Evolutionary conservation across 352 stramenopile species (phyloP).

Genomic region (Phytophthora citricola): DNA sequence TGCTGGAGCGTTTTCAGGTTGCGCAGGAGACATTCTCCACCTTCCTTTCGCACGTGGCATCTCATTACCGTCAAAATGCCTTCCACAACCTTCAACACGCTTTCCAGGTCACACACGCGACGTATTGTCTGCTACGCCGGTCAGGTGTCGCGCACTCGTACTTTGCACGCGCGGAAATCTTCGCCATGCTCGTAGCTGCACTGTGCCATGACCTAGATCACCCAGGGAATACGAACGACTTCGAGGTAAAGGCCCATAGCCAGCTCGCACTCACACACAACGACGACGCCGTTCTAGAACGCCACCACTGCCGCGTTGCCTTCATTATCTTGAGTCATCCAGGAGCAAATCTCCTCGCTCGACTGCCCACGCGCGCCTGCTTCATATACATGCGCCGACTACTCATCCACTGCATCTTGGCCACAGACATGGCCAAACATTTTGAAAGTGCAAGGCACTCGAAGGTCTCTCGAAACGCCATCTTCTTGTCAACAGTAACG

Average conservation of each 20-base stretch:
- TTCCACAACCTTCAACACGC: constrained; percentile 85
- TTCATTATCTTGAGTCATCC: constrained; percentile 73
- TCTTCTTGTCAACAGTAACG: constrained; percentile 25
- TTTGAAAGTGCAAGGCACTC: constrained; percentile 74
- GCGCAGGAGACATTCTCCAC: constrained; percentile 55
- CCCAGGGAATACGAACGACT: constrained; percentile 85
- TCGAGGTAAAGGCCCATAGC: constrained; percentile 76
- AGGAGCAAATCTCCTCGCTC: constrained; percentile 67
- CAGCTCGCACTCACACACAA: constrained; percentile 85
- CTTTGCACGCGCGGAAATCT: constrained; percentile 59
- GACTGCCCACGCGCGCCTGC: constrained; percentile 45
- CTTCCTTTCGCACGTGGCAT: constrained; percentile 65
- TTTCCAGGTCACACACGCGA: constrained; percentile 70
- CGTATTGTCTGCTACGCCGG: constrained; percentile 55
- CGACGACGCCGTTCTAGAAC: constrained; percentile 82
- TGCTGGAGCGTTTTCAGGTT: constrained; percentile 65
- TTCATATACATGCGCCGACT: constrained; percentile 62
- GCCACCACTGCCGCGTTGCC: constrained; percentile 77
- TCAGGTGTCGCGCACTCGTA: constrained; percentile 45
- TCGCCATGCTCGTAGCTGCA: constrained; percentile 58
- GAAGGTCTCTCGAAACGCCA: constrained; percentile 57
- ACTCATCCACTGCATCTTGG: constrained; percentile 73
- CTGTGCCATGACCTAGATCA: constrained; percentile 85
- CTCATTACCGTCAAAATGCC: constrained; percentile 68
- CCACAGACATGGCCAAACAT: constrained; percentile 81